Conservation (phyloP, 352 stramenopile genomes). For the Globisporangium megalacanthum region DNA sequence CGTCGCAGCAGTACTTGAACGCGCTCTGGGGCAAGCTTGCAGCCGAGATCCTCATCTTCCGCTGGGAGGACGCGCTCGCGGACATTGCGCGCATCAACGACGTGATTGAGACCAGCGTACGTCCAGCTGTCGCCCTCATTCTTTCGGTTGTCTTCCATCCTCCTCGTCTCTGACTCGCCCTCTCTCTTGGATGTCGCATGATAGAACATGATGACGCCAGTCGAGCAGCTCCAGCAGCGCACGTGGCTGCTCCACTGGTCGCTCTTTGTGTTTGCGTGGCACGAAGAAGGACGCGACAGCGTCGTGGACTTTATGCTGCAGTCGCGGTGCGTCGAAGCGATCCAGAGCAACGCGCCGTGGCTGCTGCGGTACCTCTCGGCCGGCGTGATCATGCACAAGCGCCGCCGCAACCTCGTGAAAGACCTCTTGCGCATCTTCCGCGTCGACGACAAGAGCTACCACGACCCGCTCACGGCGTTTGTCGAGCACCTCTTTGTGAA, state of each 20-base stretch:
- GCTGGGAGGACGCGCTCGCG: conserved; percentile 93
- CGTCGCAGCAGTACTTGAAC: conserved; percentile 82
- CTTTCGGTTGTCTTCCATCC: background rate
- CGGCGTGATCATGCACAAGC: conserved; percentile 97
- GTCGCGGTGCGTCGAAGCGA: conserved; percentile 91
- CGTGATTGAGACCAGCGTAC: conserved; percentile 91
- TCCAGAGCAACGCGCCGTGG: conserved; percentile 98
- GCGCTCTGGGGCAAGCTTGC: conserved; percentile 96
- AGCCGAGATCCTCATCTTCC: conserved; percentile 95
- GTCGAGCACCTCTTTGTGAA: conserved; percentile 97
- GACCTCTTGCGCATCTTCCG: conserved; percentile 96
- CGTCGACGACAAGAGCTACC: conserved; percentile 79
- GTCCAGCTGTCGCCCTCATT: conserved; percentile 10
- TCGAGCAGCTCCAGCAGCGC: conserved; percentile 95
- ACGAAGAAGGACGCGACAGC: conserved; percentile 92
- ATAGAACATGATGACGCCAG: conserved; percentile 67
- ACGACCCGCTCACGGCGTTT: conserved; percentile 91
- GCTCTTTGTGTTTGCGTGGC: conserved; percentile 94
- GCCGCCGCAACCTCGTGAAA: conserved; percentile 90
- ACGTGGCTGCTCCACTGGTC: conserved; percentile 99
- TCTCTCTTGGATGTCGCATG: background rate
- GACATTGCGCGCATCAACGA: conserved; percentile 93
- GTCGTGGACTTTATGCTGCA: conserved; percentile 98
- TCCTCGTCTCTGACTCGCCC: conserved; percentile 4
- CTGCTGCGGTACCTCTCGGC: conserved; percentile 96